Percentiles rank a stretch among this genome's conserved stretches.
phyloP scores from a whole-genome alignment of 192 early-diverging fungal genomes.

The Geranomyces michiganensis region DNA sequence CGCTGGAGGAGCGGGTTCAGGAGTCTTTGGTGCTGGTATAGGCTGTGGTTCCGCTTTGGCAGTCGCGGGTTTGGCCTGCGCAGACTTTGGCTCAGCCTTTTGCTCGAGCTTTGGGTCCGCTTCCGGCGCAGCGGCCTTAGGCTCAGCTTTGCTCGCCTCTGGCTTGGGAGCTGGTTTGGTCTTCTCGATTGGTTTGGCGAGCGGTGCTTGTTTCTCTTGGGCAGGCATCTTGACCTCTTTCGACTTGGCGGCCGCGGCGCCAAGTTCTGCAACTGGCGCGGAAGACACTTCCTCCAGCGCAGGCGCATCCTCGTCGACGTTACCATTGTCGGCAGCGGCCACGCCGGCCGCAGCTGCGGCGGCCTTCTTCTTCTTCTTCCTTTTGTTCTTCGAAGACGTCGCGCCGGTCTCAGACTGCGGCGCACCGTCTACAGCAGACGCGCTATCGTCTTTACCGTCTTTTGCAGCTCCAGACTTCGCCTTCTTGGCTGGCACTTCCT shows the following conservation, averaged over 20 bases:
- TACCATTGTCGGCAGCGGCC: not conserved
- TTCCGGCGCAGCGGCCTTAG: conserved; percentile 11
- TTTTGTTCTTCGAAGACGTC: conserved; percentile 40
- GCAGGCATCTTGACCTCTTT: not conserved
- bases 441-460: not conserved
- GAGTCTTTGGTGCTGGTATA: not conserved
- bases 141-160: not conserved
- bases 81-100: not conserved
- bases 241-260: conserved; percentile 8
- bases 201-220: not conserved
- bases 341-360: conserved; percentile 10
- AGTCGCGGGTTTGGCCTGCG: not conserved
- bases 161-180: not conserved
- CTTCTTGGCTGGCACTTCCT: conserved; percentile 15
- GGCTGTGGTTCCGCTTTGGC: not conserved
- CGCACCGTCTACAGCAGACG: conserved; percentile 16
- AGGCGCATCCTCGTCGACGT: not conserved
- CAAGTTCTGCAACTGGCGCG: not conserved
- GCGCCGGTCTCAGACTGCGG: conserved; percentile 28
- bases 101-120: not conserved
- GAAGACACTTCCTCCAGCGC: conserved; percentile 16
- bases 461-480: not conserved
- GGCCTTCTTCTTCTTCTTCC: conserved; percentile 16
- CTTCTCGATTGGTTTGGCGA: not conserved
- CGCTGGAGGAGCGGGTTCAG: not conserved